Percentiles rank a stretch among this genome's conserved stretches.
These are phyloP conservation scores for Nicotiana sylvestris DNA, from an alignment of 257 asterid species.

Conservation along the genomic window DNA sequence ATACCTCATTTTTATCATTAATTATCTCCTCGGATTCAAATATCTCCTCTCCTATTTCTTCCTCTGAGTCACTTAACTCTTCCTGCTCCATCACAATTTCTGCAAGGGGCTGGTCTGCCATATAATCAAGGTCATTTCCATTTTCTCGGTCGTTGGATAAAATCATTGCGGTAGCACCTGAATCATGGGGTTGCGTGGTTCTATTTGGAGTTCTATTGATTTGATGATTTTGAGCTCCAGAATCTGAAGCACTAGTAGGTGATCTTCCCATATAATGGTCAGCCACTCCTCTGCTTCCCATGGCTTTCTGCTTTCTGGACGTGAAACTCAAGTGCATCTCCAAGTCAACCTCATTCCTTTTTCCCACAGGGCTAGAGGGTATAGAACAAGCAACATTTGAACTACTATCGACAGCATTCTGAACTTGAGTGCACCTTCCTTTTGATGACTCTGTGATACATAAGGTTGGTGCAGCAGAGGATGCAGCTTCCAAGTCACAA, in stretches of 20 bases:
- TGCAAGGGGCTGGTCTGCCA: conserved; percentile 47
- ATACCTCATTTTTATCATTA: conserved; percentile 66
- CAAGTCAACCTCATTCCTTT: conserved; percentile 59
- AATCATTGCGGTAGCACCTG: conserved; percentile 30
- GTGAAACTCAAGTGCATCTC: conserved; percentile 60
- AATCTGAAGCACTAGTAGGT: conserved; percentile 13
- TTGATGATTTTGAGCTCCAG: conserved; percentile 21
- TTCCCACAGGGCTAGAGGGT: conserved; percentile 31
- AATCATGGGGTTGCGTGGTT: conserved; percentile 24
- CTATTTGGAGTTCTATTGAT: conserved; percentile 29
- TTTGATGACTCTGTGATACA: conserved; percentile 30
- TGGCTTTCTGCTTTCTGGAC: conserved; percentile 38
- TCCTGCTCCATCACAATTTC: conserved; percentile 96
- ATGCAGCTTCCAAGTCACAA: conserved; percentile 27
- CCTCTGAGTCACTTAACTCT: conserved; percentile 95
- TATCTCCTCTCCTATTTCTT: conserved; percentile 68
- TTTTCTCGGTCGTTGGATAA: conserved; percentile 34
- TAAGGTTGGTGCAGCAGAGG: conserved; percentile 28
- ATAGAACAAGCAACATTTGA: conserved; percentile 35
- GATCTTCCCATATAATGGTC: conserved; percentile 19
- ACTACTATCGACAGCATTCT: conserved; percentile 26
- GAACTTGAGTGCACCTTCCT: conserved; percentile 28
- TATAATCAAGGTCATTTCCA: conserved; percentile 27
- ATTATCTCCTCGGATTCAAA: conserved; percentile 55
- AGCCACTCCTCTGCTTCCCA: conserved; percentile 26